phyloP scores from a whole-genome alignment of 371 early-diverging fungal genomes.

The Apophysomyces variabilis region DNA sequence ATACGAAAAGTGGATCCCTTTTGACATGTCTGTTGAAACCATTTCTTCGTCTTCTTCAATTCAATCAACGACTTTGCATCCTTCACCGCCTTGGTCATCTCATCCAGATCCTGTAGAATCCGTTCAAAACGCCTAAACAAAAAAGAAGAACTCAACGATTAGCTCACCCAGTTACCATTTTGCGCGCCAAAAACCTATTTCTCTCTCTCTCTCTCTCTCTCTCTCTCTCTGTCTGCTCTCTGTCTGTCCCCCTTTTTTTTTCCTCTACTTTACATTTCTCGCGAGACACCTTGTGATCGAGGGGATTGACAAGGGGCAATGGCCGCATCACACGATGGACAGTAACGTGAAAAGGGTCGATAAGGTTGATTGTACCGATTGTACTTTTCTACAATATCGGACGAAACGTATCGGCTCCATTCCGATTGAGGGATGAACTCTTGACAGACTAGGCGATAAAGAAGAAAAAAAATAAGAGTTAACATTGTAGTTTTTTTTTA shows the following conservation, averaged over 20 bases:
- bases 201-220: background rate
- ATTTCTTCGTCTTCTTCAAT: background rate
- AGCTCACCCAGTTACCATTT: background rate
- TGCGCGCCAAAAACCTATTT: background rate
- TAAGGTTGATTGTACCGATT: constrained; percentile 70
- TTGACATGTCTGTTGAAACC: constrained; percentile 31
- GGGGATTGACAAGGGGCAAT: constrained; percentile 49
- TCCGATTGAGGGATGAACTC: constrained; percentile 59
- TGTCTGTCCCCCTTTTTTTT: too few species aligned
- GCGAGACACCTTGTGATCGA: constrained; percentile 29
- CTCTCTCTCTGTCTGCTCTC: background rate
- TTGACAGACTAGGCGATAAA: constrained; percentile 52
- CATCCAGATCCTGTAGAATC: constrained; percentile 11
- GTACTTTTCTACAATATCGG: constrained; percentile 50
- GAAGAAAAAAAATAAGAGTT: constrained; percentile 4
- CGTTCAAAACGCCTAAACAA: constrained; percentile 8
- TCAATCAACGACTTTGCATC: constrained; percentile 3
- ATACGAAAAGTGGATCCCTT: constrained; percentile 33
- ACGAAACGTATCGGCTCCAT: constrained; percentile 60
- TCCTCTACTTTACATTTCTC: constrained; percentile 26
- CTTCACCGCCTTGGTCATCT: constrained; percentile 4
- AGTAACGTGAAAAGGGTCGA: constrained; percentile 60
- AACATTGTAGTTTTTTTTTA: background rate
- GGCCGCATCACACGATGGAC: constrained; percentile 50
- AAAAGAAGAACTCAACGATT: constrained; percentile 4